Evolutionary conservation across 805 yeast species (phyloP).

Genomic region (Candida sakaeoensis): DNA sequence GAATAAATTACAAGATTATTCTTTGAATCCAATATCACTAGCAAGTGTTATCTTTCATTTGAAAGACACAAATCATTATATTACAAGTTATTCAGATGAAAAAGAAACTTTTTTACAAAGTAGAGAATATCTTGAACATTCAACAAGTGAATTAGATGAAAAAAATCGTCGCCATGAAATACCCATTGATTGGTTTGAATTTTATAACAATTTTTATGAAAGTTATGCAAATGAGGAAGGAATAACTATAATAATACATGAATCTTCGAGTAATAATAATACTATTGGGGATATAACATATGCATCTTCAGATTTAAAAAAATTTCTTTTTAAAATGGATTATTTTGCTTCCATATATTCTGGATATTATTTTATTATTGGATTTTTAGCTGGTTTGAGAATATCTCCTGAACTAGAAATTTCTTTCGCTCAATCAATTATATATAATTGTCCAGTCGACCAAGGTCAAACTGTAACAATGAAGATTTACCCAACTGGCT

Average conservation of each 20-base stretch:
- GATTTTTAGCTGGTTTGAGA: slow-evolving; percentile 5
- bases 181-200: slow-evolving; percentile 9
- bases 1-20: not conserved
- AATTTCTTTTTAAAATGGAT: slow-evolving; percentile 1
- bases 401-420: slow-evolving; percentile 8
- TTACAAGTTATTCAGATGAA: not conserved
- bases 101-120: not conserved
- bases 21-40: not conserved
- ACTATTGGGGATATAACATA: slow-evolving; percentile 5
- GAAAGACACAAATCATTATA: not conserved
- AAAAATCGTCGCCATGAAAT: slow-evolving; percentile 1
- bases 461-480: slow-evolving; percentile 6
- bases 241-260: slow-evolving; percentile 7
- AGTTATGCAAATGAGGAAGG: slow-evolving; percentile 2
- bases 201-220: not conserved
- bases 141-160: no score
- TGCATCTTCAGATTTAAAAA: slow-evolving; percentile 1
- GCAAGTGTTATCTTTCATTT: not conserved
- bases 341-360: slow-evolving; percentile 2
- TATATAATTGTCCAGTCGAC: slow-evolving; percentile 8
- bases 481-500: slow-evolving; percentile 5
- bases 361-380: slow-evolving; percentile 5
- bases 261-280: not conserved
- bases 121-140: not conserved
- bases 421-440: not conserved